These are phyloP conservation scores for Fusarium sp. DNA, from an alignment of 2,329 filamentous ascomycete species.

Conservation along the genomic window DNA sequence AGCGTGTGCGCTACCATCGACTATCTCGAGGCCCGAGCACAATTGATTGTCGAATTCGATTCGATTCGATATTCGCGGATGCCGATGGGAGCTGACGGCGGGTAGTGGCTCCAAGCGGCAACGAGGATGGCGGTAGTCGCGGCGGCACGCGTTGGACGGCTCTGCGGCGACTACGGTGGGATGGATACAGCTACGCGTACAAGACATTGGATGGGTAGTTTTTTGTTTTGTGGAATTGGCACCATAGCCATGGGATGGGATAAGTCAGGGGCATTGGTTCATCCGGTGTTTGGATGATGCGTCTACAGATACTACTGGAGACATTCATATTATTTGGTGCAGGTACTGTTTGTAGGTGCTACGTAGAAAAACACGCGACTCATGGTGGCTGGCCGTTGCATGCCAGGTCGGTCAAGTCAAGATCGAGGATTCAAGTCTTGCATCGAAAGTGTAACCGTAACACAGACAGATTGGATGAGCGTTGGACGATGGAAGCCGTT, in stretches of 20 bases:
- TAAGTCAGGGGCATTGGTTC: neutral
- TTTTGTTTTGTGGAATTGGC: neutral
- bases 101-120: slow-evolving; percentile 1
- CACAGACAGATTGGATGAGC: neutral
- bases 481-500: neutral
- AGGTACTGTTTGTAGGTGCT: neutral
- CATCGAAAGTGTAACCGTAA: neutral
- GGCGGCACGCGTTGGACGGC: neutral
- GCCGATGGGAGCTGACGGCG: slow-evolving; percentile 2
- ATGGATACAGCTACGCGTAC: slow-evolving; percentile 1
- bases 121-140: slow-evolving; percentile 1
- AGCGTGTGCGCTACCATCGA: neutral
- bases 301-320: neutral
- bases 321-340: too few relatives aligned
- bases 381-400: neutral
- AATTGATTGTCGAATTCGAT: slow-evolving; percentile 1
- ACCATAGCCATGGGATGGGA: slow-evolving; percentile 6
- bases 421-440: neutral
- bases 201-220: slow-evolving; percentile 13
- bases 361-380: neutral
- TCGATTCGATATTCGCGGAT: neutral
- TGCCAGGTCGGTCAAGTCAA: neutral
- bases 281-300: neutral
- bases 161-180: slow-evolving; percentile 10
- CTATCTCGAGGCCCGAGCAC: neutral